phyloP scores from a whole-genome alignment of 768 basidiomycete genomes.

The Pseudohyphozyma bogoriensis region DNA sequence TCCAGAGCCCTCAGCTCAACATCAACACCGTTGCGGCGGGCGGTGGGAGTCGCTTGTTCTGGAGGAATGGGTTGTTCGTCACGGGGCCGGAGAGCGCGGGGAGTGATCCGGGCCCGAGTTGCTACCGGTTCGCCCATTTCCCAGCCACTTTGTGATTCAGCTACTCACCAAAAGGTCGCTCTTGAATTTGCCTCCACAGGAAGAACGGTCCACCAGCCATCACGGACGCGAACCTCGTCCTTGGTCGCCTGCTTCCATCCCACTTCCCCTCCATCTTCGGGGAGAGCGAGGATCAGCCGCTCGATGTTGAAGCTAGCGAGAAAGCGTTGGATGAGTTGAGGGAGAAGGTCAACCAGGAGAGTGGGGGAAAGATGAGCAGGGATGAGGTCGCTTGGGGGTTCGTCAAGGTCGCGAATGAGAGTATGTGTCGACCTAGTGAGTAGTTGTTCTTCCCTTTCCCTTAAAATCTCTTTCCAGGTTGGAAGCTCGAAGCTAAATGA shows the following conservation, averaged over 20 bases:
- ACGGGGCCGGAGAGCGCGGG: slow-evolving; percentile 90
- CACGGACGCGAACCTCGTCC: slow-evolving; percentile 82
- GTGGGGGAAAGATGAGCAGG: slow-evolving; percentile 47
- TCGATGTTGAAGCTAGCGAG: slow-evolving; percentile 64
- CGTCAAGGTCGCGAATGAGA: slow-evolving; percentile 82
- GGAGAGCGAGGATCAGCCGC: slow-evolving; percentile 68
- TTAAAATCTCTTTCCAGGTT: too few relatives aligned
- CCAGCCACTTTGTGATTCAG: background rate
- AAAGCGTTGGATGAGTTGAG: slow-evolving; percentile 58
- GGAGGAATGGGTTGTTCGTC: slow-evolving; percentile 78
- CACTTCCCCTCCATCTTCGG: slow-evolving; percentile 95
- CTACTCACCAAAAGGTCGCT: slow-evolving; percentile 39
- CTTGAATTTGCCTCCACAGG: background rate
- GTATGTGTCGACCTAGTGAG: slow-evolving; percentile 75
- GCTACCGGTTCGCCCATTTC: slow-evolving; percentile 50
- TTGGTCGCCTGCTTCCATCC: slow-evolving; percentile 77
- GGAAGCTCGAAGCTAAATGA: too few relatives aligned
- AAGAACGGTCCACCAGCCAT: slow-evolving; percentile 87
- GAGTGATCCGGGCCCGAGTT: slow-evolving; percentile 85
- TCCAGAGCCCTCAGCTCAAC: slow-evolving; percentile 85
- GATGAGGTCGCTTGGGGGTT: slow-evolving; percentile 79
- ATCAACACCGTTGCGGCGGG: slow-evolving; percentile 71
- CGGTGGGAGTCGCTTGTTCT: slow-evolving; percentile 58
- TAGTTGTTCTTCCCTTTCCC: slow-evolving; percentile 46
- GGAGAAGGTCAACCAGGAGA: slow-evolving; percentile 54